Percentiles rank a stretch among this genome's conserved stretches.
These are phyloP conservation scores for Zygosaccharomyces gambellarensis DNA, from an alignment of 805 yeast genomes.

Conservation along the genomic window DNA sequence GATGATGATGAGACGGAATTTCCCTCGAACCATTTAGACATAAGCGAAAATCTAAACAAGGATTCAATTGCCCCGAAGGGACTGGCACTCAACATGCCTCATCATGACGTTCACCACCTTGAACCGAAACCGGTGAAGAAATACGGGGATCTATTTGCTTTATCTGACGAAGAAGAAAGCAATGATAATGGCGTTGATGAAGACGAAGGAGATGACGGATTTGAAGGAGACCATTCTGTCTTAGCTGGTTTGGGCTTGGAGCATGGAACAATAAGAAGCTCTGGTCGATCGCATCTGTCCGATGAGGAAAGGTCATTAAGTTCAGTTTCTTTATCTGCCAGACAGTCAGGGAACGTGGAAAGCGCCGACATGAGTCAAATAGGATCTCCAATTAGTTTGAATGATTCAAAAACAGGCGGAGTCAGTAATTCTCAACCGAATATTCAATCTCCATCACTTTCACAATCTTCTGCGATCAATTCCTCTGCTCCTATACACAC, in stretches of 20 bases:
- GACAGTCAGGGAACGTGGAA: background rate
- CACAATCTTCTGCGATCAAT: background rate
- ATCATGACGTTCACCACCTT: background rate
- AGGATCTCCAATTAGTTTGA: background rate
- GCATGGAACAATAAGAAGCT: background rate
- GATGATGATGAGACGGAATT: slow-evolving; percentile 26
- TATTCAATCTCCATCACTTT: background rate
- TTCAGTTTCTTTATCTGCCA: background rate
- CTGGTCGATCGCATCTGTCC: background rate
- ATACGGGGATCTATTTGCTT: slow-evolving; percentile 25
- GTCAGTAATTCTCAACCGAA: background rate
- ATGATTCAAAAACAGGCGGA: background rate
- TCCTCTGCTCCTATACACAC: background rate
- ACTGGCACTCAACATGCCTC: background rate
- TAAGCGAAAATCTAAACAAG: slow-evolving; percentile 6
- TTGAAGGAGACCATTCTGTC: background rate
- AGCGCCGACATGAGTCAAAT: background rate
- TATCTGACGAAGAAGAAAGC: slow-evolving; percentile 22
- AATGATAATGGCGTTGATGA: slow-evolving; percentile 2
- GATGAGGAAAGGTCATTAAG: background rate
- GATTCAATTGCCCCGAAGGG: slow-evolving; percentile 1
- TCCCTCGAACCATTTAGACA: slow-evolving; percentile 30
- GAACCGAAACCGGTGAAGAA: slow-evolving; percentile 12
- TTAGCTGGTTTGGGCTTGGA: background rate
- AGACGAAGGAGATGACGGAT: too few relatives aligned